Base-by-base conservation (phyloP, 768 basidiomycete genomes). In the Pulveroboletus sp. region DNA sequence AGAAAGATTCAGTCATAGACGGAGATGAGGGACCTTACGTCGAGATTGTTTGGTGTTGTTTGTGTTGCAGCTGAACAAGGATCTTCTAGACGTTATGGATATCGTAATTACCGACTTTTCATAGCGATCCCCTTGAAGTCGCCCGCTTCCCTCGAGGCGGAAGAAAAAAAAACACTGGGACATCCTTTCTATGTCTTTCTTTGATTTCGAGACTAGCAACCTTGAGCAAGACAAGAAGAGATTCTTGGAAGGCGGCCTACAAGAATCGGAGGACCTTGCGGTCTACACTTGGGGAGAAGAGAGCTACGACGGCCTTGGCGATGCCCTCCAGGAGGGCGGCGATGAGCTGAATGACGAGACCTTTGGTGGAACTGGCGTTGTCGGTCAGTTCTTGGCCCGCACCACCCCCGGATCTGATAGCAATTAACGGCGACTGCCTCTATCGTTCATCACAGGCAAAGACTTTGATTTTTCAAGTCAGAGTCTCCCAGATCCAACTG, bases 271-370 rank as follows among this genome's bases (percentile, higher is more conserved):
- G 63, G 87, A 93, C 71, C 72, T 97, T 52, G 86, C 90, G 3
- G 90, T 94, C 40, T 94, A 91, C 69, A 91, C 86, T 38, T 97
- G 91, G 91, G 92, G 90, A 11, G 87, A 90, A 57, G 90, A 90
- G 34, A 83, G 82, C 56, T 93, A 94, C 63, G 90, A 95, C 67
- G 91, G 89, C 34, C 81, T 95, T 23, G 93, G 87, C 44, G 87
- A 91, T 69, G 82, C 82, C 42, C 78, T 97, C 45, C 82, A 86
- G 58, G 95, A 98, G 69, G 87, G 85, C 35, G 84, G 84, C 48
- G 94, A 97, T 75, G 94, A 94, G 57, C 66, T 94, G 58, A 98
- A 99, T 70, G 92, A 95, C 68, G 93, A 95, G 74, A 99, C 97
- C 3, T 99, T 99, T 71, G 97, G 94, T 25, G 78, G 71, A 34